Evolutionary conservation across 176 grass and related monocot genomes (phyloP).

Genomic region (Cocos nucifera): DNA sequence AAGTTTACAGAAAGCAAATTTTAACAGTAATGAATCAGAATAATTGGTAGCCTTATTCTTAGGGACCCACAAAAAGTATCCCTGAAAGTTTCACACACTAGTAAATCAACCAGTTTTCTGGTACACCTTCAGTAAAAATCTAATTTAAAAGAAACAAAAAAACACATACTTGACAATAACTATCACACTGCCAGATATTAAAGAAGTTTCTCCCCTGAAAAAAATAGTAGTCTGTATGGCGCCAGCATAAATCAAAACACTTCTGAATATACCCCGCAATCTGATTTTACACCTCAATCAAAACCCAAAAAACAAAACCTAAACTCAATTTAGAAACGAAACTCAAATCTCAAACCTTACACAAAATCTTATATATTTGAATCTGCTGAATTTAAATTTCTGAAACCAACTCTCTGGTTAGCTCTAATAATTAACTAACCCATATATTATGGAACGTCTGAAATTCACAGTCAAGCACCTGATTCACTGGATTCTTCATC

Average conservation of each 20-base stretch:
- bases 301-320: constrained; percentile 37
- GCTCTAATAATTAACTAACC: constrained; percentile 65
- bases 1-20: too few relatives aligned
- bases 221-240: constrained; percentile 28
- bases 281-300: constrained; percentile 70
- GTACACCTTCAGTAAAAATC: constrained; percentile 52
- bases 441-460: constrained; percentile 42
- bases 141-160: constrained; percentile 11
- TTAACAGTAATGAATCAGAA: constrained; percentile 35
- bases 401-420: constrained; percentile 57
- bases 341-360: constrained; percentile 69
- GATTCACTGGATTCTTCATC: constrained; percentile 57
- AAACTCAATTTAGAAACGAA: constrained; percentile 45
- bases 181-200: constrained; percentile 45
- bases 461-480: constrained; percentile 52
- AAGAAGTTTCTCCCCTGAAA: constrained; percentile 39
- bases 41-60: constrained; percentile 42
- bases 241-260: constrained; percentile 60
- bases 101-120: constrained; percentile 56
- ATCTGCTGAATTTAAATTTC: constrained; percentile 38
- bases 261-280: constrained; percentile 71
- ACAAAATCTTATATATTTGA: constrained; percentile 44
- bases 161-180: constrained; percentile 40
- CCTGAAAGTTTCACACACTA: constrained; percentile 43
- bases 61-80: constrained; percentile 29